Evolutionary conservation across 352 stramenopile genomes (phyloP), one percentile per base, ranked within the genome.

Genomic region (Phytophthora syringae): DNA sequence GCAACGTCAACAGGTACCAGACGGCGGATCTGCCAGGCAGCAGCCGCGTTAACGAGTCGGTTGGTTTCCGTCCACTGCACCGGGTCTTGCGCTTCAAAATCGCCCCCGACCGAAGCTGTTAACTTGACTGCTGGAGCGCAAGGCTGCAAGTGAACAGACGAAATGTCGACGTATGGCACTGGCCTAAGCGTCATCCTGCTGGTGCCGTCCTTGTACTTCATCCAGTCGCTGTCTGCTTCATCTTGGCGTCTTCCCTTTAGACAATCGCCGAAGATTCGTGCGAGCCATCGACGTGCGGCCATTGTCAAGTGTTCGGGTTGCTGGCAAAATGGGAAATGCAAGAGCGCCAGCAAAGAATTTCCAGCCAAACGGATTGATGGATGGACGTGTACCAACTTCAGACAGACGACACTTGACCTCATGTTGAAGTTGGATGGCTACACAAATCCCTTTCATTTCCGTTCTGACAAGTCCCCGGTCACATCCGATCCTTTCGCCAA

Each of bases 11-110:
- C 12, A 7, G 60, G 60, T 37, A 68, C 58, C 18, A 58, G 27
- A 5, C 60, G 52, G 7, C 60, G 60, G 45, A 68, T 68, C 20
- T 63, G 43, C 60, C 60, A 68, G 6, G 60, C 60, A 20, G 60
- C 60, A 9, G 52, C 60, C 5, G 44, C 60, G 34, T 68, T 68
- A 15, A 52, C 43, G 5, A 68, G 60, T 2, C 24, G 44, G 13
- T 68, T 68, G 7, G 25, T 47, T 11, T 62, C 52, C 16, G 20
- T 62, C 60, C 60, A 68, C 37, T 44, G 59, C 22, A 32, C 22
- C 24, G 40, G 20, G 13, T 45, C 28, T 4, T 39, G 36, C 39
- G 13, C 47, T 25, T 34, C 11, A 20, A 9, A 1, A 16, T 57
- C 16, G 5, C 58, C 15, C 12, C n/a, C 27, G 47, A 24, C 15